phyloP scores from a whole-genome alignment of 106 monocot genomes.

The Dendrobium huoshanense region DNA sequence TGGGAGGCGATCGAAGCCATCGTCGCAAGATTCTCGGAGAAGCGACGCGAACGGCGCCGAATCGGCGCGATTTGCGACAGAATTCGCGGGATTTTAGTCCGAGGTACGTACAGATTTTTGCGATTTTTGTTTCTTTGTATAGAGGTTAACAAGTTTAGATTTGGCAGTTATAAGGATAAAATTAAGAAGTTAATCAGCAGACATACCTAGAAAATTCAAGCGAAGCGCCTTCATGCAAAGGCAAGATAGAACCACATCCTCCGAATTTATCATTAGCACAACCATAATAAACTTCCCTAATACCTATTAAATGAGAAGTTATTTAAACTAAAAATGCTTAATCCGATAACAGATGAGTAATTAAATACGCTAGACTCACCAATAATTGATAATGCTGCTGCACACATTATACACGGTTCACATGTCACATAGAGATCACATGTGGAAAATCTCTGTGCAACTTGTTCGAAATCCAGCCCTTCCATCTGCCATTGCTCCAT shows the following conservation, averaged over 20 bases:
- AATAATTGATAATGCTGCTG: slow-evolving; percentile 74
- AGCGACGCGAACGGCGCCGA: too few relatives aligned
- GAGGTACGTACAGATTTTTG: too few relatives aligned
- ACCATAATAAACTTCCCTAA: slow-evolving; percentile 71
- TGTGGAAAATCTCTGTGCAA: slow-evolving; percentile 64
- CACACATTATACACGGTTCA: slow-evolving; percentile 99
- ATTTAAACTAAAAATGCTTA: neutral
- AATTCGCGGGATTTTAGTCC: too few relatives aligned
- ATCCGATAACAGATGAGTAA: neutral
- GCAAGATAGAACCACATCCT: slow-evolving; percentile 94
- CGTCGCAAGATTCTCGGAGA: too few relatives aligned
- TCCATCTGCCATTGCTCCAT: slow-evolving; percentile 67
- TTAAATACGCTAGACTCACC: slow-evolving; percentile 29
- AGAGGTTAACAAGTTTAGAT: too few relatives aligned
- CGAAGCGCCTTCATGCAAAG: slow-evolving; percentile 46
- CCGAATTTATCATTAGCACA: slow-evolving; percentile 99
- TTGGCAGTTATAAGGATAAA: neutral
- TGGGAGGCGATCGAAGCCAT: too few relatives aligned
- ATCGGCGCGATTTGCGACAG: too few relatives aligned
- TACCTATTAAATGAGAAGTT: slow-evolving; percentile 32
- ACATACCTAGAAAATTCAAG: slow-evolving; percentile 25
- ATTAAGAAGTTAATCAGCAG: neutral
- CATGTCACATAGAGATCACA: slow-evolving; percentile 93
- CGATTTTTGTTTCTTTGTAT: too few relatives aligned
- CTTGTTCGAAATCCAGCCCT: slow-evolving; percentile 44